Percentiles rank a stretch among this genome's conserved stretches.
Conservation (phyloP, 148 eudicot genomes). For the Heliamphora exappendiculata region DNA sequence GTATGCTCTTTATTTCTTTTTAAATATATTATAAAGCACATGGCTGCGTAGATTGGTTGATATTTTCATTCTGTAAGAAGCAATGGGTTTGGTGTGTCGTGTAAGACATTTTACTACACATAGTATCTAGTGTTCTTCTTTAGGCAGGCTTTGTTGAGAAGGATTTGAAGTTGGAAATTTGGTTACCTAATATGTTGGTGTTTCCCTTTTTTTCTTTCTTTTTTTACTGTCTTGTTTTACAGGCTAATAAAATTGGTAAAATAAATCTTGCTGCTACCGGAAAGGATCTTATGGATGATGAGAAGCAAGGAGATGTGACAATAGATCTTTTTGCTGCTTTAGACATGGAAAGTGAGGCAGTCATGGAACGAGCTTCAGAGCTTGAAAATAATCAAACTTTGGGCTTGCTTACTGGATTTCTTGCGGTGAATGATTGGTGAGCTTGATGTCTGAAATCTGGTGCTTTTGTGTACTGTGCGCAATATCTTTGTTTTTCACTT, state of each 20-base stretch:
- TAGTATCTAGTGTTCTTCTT: neutral
- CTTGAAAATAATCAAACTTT: slow-evolving; percentile 75
- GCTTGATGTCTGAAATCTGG: slow-evolving; percentile 7
- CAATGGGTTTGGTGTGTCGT: slow-evolving; percentile 1
- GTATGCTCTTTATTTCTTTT: neutral
- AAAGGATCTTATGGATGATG: slow-evolving; percentile 99
- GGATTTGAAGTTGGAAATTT: neutral
- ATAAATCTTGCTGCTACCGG: slow-evolving; percentile 99
- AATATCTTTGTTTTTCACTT: neutral
- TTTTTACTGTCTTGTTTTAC: slow-evolving; percentile 7
- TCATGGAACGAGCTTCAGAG: slow-evolving; percentile 57
- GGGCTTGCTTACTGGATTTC: slow-evolving; percentile 89
- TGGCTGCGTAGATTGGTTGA: neutral
- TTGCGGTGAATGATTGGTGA: slow-evolving; percentile 93
- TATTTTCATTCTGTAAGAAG: neutral
- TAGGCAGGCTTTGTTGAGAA: neutral
- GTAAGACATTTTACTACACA: neutral
- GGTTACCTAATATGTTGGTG: neutral
- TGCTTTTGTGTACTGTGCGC: neutral
- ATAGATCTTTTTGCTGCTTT: slow-evolving; percentile 84
- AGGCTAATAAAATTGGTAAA: slow-evolving; percentile 97
- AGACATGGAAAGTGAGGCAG: slow-evolving; percentile 81
- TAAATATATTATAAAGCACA: neutral
- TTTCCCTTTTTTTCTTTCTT: neutral
- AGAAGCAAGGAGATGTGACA: slow-evolving; percentile 92